A percentile compares a stretch with the other conserved stretches of the same genome.
Conservation (phyloP, 805 yeast species). For the Dipodascus geniculatus region DNA sequence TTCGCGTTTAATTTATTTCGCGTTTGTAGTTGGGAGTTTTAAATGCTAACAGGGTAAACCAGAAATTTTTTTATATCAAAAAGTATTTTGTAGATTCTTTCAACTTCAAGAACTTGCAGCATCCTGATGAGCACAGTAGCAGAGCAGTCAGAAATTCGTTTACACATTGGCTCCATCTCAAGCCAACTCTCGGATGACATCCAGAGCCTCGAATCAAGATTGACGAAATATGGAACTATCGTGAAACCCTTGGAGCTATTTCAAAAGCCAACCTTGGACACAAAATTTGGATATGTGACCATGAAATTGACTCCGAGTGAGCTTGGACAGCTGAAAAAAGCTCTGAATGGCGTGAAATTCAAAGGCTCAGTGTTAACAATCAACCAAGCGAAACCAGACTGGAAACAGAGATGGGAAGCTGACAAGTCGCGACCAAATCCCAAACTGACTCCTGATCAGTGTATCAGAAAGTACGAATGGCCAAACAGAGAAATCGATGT, state of each 20-base stretch:
- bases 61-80: too few relatives aligned
- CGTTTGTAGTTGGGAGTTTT: background rate
- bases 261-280: conserved; percentile 42
- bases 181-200: conserved; percentile 34
- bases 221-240: conserved; percentile 52
- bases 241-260: conserved; percentile 37
- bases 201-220: conserved; percentile 39
- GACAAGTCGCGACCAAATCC: conserved; percentile 35
- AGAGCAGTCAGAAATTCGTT: conserved; percentile 20
- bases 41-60: background rate
- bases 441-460: conserved; percentile 16
- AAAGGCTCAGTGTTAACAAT: conserved; percentile 61
- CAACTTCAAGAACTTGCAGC: background rate
- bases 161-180: conserved; percentile 65
- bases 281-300: conserved; percentile 55
- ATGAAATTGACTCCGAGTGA: conserved; percentile 38
- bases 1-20: background rate
- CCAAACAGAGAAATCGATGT: conserved; percentile 17
- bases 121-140: background rate
- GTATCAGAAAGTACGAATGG: conserved; percentile 5
- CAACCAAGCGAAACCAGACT: conserved; percentile 50
- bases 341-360: conserved; percentile 60
- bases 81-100: too few relatives aligned
- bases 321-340: conserved; percentile 37
- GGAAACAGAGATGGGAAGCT: conserved; percentile 32